phyloP scores from a whole-genome alignment of 768 basidiomycete genomes.

The Rickenella mellea region DNA sequence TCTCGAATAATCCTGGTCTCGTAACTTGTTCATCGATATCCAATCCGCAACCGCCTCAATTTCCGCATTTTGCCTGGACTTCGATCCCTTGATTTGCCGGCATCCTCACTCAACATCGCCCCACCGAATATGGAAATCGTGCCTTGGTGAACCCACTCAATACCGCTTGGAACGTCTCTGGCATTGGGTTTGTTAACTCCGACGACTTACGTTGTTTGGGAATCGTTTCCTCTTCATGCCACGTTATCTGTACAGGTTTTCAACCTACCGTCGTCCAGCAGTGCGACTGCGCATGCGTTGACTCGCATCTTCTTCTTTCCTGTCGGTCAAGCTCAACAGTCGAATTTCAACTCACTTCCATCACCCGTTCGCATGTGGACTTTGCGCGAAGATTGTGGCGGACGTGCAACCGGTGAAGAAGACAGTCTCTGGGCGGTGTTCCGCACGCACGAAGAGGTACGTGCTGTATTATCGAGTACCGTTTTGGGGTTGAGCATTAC shows the following conservation, averaged over 20 bases:
- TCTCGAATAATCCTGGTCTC: background rate
- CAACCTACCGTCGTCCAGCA: background rate
- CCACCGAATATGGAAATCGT: too few species aligned
- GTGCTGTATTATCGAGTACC: conserved; percentile 20
- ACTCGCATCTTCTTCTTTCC: background rate
- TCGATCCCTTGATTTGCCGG: background rate
- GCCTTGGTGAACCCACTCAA: too few species aligned
- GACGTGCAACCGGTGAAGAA: conserved; percentile 10
- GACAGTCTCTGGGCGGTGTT: conserved; percentile 49
- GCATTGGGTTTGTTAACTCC: background rate
- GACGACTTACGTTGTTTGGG: background rate
- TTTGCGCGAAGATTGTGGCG: conserved; percentile 22
- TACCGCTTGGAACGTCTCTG: too few species aligned
- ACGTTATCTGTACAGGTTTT: background rate
- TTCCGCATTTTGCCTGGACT: background rate
- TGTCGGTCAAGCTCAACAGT: background rate
- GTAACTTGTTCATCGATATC: background rate
- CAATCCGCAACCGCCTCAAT: background rate
- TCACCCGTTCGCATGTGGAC: conserved; percentile 42
- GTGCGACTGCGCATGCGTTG: background rate
- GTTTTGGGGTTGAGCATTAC: too few species aligned
- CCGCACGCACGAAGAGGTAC: conserved; percentile 50
- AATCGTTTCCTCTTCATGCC: background rate
- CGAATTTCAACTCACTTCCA: background rate
- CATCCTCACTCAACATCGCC: background rate